Percentiles rank a stretch among this genome's conserved stretches.
phyloP scores from a whole-genome alignment of 805 yeast species.

The Candida dajiaensis region DNA sequence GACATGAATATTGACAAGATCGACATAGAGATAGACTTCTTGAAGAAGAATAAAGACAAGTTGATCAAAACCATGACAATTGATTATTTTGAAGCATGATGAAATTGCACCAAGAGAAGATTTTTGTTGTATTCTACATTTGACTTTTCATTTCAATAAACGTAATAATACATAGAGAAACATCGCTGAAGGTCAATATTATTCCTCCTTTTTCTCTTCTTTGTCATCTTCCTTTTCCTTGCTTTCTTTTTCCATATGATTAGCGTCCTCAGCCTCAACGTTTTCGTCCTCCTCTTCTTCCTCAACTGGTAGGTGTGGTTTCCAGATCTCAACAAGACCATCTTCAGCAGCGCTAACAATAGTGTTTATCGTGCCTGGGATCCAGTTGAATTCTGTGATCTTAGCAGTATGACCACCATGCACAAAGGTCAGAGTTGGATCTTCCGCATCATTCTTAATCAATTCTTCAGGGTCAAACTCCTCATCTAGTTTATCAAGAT shows the following conservation, averaged over 20 bases:
- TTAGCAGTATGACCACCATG: constrained; percentile 85
- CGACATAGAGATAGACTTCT: constrained; percentile 12
- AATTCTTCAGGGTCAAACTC: constrained; percentile 48
- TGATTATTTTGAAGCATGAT: constrained; percentile 28
- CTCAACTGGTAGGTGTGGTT: constrained; percentile 33
- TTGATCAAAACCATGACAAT: constrained; percentile 34
- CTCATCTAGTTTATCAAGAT: constrained; percentile 51
- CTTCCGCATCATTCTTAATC: constrained; percentile 53
- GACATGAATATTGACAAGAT: constrained; percentile 28
- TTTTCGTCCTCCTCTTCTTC: constrained; percentile 30
- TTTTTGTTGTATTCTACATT: too few relatives aligned
- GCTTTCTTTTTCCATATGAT: neutral
- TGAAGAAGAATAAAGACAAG: constrained; percentile 25
- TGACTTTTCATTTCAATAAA: neutral
- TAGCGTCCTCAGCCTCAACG: constrained; percentile 5
- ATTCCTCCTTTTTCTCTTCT: neutral
- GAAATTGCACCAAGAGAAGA: neutral
- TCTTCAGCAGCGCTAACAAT: constrained; percentile 72
- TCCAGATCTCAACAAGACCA: constrained; percentile 71
- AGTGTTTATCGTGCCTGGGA: constrained; percentile 52
- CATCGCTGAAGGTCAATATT: neutral
- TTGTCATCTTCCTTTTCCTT: neutral
- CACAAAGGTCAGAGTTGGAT: constrained; percentile 71
- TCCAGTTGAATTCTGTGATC: constrained; percentile 63
- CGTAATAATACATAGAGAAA: neutral